These are phyloP conservation scores for Eimeria mitis DNA, from an alignment of 169 alveolate species.

Conservation along the genomic window DNA sequence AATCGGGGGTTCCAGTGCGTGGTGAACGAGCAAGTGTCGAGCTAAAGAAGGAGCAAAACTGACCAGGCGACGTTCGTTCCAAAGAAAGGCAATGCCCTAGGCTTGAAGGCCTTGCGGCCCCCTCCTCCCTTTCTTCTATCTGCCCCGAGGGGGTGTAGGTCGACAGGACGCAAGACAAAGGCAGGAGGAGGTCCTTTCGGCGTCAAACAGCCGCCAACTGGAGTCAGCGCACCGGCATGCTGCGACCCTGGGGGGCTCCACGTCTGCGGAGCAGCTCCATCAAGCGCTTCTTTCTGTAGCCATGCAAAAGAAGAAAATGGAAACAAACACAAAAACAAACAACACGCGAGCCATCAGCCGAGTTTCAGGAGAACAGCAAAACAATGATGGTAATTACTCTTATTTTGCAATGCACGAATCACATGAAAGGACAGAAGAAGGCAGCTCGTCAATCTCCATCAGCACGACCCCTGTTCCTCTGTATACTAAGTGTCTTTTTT, in stretches of 20 bases:
- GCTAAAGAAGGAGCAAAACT: neutral
- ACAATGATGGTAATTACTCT: neutral
- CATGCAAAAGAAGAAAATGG: neutral
- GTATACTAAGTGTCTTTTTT: neutral
- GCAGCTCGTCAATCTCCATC: neutral
- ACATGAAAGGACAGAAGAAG: neutral
- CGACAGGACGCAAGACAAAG: constrained; percentile 20
- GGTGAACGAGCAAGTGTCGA: neutral
- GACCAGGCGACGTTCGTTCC: constrained; percentile 10
- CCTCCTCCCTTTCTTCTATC: constrained; percentile 21
- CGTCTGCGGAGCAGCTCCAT: neutral
- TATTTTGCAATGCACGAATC: neutral
- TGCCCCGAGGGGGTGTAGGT: neutral
- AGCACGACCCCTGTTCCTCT: neutral
- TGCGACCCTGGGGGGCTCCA: constrained; percentile 20
- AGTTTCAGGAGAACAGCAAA: neutral
- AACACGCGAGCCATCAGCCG: neutral
- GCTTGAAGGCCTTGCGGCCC: neutral
- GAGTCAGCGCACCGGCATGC: neutral
- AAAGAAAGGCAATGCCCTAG: constrained; percentile 13
- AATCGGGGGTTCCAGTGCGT: neutral
- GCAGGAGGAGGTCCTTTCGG: constrained; percentile 14
- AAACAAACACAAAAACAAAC: neutral
- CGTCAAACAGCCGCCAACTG: neutral
- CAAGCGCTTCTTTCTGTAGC: constrained; percentile 1